Conservation (phyloP, 1,139 yeast species). For the Hansenula sp. region DNA sequence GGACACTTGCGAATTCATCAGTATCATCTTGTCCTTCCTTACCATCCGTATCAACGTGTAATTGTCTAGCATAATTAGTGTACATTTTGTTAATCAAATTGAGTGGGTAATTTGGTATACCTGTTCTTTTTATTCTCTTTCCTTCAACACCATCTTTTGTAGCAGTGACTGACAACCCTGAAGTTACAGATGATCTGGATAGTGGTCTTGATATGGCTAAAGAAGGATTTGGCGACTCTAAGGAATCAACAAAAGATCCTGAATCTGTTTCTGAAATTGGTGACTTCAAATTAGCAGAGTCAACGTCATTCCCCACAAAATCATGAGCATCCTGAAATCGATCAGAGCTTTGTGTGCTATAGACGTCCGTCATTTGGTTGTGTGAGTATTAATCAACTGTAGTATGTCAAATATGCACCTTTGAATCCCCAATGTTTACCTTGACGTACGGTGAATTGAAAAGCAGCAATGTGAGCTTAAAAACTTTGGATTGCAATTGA, state of each 20-base stretch:
- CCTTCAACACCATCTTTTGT: constrained; percentile 74
- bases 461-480: no score
- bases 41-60: background rate
- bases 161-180: constrained; percentile 66
- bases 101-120: constrained; percentile 33
- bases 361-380: background rate
- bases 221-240: background rate
- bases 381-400: no score
- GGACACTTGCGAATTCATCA: constrained; percentile 1
- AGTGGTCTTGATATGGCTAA: constrained; percentile 41
- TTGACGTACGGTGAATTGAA: no score
- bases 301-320: background rate
- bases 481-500: no score
- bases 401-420: no score
- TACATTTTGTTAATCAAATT: constrained; percentile 28
- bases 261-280: background rate
- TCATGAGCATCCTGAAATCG: background rate
- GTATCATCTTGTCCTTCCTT: background rate
- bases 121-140: constrained; percentile 44
- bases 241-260: background rate
- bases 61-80: constrained; percentile 12
- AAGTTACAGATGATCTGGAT: constrained; percentile 58
- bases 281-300: background rate
- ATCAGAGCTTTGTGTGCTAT: background rate
- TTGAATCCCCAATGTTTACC: no score